These are phyloP conservation scores for Leucaena leucocephala DNA, from an alignment of 306 rosid genomes.

Conservation along the genomic window DNA sequence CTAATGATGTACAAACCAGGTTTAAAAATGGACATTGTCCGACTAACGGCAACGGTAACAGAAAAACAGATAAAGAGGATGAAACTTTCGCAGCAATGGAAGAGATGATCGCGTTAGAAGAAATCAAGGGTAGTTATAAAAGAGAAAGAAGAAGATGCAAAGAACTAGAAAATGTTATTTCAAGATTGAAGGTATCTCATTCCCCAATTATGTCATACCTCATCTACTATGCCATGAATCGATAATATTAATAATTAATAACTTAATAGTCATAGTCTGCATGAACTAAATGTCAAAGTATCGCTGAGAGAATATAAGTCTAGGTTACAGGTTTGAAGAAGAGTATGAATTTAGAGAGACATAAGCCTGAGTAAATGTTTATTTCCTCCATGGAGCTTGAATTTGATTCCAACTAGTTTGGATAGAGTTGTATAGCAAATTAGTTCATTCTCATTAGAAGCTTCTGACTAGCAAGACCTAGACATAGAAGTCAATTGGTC, in stretches of 20 bases:
- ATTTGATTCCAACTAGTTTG: neutral
- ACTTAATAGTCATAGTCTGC: slow-evolving; percentile 21
- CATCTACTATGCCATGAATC: neutral
- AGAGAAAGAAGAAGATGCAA: slow-evolving; percentile 73
- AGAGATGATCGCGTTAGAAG: slow-evolving; percentile 51
- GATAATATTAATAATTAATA: slow-evolving; percentile 17
- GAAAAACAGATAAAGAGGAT: slow-evolving; percentile 47
- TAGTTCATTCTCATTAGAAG: neutral
- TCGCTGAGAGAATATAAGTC: slow-evolving; percentile 9
- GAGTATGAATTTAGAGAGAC: neutral
- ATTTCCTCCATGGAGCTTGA: neutral
- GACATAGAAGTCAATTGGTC: neutral
- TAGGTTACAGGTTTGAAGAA: slow-evolving; percentile 16
- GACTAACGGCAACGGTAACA: slow-evolving; percentile 41
- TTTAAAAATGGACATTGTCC: slow-evolving; percentile 40
- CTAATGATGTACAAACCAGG: slow-evolving; percentile 21
- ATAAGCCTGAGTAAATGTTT: neutral
- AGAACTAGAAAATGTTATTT: slow-evolving; percentile 63
- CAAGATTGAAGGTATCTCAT: slow-evolving; percentile 67
- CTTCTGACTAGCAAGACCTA: neutral
- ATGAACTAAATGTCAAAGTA: slow-evolving; percentile 6
- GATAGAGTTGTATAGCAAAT: neutral
- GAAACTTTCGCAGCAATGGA: slow-evolving; percentile 40
- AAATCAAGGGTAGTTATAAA: slow-evolving; percentile 59
- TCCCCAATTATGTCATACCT: slow-evolving; percentile 17